Conservation (phyloP, 1,284 basidiomycete genomes). For the Porodaedalea pini region DNA sequence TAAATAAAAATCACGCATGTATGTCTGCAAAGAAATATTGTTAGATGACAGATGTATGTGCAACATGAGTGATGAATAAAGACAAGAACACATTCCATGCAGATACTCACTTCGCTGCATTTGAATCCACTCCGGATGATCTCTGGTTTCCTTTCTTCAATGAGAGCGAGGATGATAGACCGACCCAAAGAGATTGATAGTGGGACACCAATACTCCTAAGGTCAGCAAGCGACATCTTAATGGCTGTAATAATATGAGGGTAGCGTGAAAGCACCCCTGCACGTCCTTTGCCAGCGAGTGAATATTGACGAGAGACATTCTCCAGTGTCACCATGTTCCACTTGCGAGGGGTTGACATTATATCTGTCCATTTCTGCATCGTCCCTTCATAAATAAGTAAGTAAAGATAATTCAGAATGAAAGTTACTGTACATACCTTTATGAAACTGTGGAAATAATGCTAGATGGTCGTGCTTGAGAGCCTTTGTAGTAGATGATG, state of each 20-base stretch:
- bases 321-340: too few relatives aligned
- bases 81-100: too few relatives aligned
- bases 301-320: not conserved
- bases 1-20: not conserved
- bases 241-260: not conserved
- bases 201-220: not conserved
- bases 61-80: too few relatives aligned
- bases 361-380: not conserved
- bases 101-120: constrained; percentile 1
- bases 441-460: not conserved
- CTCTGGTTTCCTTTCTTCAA: not conserved
- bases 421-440: not conserved
- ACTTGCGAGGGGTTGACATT: too few relatives aligned
- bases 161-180: not conserved
- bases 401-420: not conserved
- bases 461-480: not conserved
- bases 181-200: not conserved
- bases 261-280: not conserved
- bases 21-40: not conserved
- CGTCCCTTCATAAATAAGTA: not conserved
- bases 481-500: not conserved
- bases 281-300: not conserved
- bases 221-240: not conserved
- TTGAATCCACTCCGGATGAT: not conserved
- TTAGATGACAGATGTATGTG: not conserved